Evolutionary conservation across 2,329 filamentous ascomycete genomes (phyloP).

Genomic region (Calonectria multiphialidica): DNA sequence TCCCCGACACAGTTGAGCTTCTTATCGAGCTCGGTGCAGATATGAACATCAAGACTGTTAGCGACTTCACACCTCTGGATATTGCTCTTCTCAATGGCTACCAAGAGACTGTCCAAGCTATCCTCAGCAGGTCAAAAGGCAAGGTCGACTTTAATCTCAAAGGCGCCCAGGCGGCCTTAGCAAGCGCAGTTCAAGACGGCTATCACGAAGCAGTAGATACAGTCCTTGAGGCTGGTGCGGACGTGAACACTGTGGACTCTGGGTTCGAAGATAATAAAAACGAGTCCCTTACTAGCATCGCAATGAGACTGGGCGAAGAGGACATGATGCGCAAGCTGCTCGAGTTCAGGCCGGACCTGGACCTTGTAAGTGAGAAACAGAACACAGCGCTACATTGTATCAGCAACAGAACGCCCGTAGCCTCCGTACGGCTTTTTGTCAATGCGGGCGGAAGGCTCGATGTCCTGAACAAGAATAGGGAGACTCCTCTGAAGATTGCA

Average conservation of each 20-base stretch:
- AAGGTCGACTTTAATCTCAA: neutral
- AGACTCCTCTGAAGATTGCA: neutral
- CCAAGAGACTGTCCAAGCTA: neutral
- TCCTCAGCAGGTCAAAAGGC: neutral
- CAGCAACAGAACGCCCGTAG: neutral
- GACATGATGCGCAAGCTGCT: constrained; percentile 15
- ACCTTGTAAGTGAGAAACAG: neutral
- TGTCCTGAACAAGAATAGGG: neutral
- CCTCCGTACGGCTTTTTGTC: neutral
- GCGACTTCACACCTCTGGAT: neutral
- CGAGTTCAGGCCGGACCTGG: constrained; percentile 20
- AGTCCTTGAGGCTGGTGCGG: constrained; percentile 14
- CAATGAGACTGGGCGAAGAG: neutral
- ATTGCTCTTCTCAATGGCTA: neutral
- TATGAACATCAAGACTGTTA: neutral
- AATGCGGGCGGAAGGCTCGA: constrained; percentile 24
- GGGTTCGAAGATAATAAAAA: neutral
- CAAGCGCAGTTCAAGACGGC: neutral
- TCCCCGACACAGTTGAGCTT: neutral
- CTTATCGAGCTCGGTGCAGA: constrained; percentile 10
- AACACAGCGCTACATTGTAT: constrained; percentile 18
- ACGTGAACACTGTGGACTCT: constrained; percentile 4
- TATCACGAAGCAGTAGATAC: neutral
- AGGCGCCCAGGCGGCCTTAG: neutral
- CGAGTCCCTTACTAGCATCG: neutral